Evolutionary conservation across 768 basidiomycete genomes (phyloP), one percentile per base, ranked within the genome.

Genomic region (Auriculariales sp.): DNA sequence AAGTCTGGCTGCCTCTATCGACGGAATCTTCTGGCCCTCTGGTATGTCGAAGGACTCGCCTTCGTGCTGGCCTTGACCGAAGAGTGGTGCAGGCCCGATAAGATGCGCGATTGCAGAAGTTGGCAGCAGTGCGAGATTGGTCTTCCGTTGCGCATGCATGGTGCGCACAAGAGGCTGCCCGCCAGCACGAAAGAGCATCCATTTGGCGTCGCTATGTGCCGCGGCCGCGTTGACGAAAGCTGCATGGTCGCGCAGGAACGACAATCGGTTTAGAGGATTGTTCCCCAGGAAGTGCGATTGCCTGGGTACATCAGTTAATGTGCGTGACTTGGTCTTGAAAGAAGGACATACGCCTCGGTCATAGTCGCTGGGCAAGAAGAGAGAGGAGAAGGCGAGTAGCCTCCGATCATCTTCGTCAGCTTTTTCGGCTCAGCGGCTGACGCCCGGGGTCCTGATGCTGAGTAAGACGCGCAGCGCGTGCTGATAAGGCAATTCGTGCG

Each of bases 201-300:
- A 97, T 42, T 73, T 71, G 0, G 90, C 75, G 3, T 75, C 60
- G 0, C 78, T 73, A 11, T 76, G 69, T 14, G 59, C 62, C 31
- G 83, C 66, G 55, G 91, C 71, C 17, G 79, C 70, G 51, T 89
- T 86, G 45, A 97, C 71, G 64, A 92, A 89, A 6, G 73, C 61
- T 27, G 78, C 74, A 12, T 85, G 88, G 3, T 78, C 64, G 25
- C 88, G 73, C 30, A 92, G 71, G 80, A 91, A 91, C 1, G 84
- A 79, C 17, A 90, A 71, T 14, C 88, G 80, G 62, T 89, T 89
- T 28, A 89, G 65, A 35, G 83, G 78, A 49, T 86, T 84, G 33
- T 83, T 75, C 29, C 64, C 68, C 55, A 74, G 60, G 61, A 76
- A 76, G 54, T 76, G 74, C 25, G 67, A 60, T 47, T 67, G 62